Evolutionary conservation across 2,329 filamentous ascomycete species (phyloP).

Genomic region (Penicillium crustosum): DNA sequence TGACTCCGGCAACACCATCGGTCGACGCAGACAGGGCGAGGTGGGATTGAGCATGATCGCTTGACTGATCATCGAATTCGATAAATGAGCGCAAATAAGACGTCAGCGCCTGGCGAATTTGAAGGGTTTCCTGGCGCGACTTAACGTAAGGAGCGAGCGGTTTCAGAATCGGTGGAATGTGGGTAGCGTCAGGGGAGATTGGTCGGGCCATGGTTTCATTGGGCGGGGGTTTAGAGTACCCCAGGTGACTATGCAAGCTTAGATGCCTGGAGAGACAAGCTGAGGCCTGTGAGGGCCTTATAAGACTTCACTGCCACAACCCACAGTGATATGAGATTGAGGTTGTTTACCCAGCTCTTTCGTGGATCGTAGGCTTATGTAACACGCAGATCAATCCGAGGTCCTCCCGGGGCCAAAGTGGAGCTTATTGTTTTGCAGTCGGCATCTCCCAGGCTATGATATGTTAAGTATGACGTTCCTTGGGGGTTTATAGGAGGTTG

Average conservation of each 20-base stretch:
- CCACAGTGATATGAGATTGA: neutral
- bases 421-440: constrained; percentile 4
- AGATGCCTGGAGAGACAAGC: neutral
- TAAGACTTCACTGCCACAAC: constrained; percentile 5
- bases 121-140: constrained; percentile 39
- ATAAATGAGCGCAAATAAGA: constrained; percentile 40
- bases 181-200: constrained; percentile 16
- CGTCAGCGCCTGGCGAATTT: constrained; percentile 42
- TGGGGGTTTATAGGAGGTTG: neutral
- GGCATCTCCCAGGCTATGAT: neutral
- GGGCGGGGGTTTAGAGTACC: neutral
- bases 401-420: neutral
- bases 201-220: constrained; percentile 30
- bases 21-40: constrained; percentile 38
- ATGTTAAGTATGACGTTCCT: neutral
- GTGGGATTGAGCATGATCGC: constrained; percentile 30
- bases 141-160: constrained; percentile 43
- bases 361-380: constrained; percentile 16
- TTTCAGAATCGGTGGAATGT: constrained; percentile 38
- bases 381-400: constrained; percentile 16
- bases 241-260: neutral
- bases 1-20: constrained; percentile 34
- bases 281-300: neutral
- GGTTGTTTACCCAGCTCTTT: constrained; percentile 8
- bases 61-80: constrained; percentile 31